A percentile compares a stretch with the other conserved stretches of the same genome.
Evolutionary conservation across 2,329 filamentous ascomycete genomes (phyloP).

Genomic region (Calonectria multiphialidica): DNA sequence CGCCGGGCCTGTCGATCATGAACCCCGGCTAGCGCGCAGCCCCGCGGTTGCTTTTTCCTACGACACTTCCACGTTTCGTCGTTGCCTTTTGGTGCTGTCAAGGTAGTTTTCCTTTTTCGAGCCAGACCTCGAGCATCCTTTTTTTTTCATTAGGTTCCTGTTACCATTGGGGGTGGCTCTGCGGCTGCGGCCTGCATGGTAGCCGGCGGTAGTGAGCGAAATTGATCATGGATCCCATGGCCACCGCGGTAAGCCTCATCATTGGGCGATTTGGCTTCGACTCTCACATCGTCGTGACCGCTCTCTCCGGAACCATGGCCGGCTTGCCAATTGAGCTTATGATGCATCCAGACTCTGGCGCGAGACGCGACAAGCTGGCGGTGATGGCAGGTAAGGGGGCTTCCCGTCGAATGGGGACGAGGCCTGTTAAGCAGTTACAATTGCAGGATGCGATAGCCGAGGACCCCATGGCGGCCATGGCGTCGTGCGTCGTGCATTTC

Average conservation of each 20-base stretch:
- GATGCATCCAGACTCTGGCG: background rate
- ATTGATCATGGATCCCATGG: slow-evolving; percentile 35
- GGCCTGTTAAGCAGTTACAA: background rate
- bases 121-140: background rate
- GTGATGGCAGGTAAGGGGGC: background rate
- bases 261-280: background rate
- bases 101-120: slow-evolving; percentile 23
- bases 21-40: slow-evolving; percentile 12
- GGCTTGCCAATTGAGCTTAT: slow-evolving; percentile 3
- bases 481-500: slow-evolving; percentile 10
- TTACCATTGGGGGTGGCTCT: slow-evolving; percentile 18
- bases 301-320: background rate
- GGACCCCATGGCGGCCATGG: slow-evolving; percentile 24
- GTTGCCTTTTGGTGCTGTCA: slow-evolving; percentile 5
- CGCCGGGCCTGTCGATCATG: slow-evolving; percentile 20
- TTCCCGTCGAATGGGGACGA: background rate
- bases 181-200: slow-evolving; percentile 37
- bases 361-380: background rate
- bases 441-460: slow-evolving; percentile 38
- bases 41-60: slow-evolving; percentile 22
- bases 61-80: slow-evolving; percentile 26
- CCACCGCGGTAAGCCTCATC: slow-evolving; percentile 17
- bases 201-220: slow-evolving; percentile 21
- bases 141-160: slow-evolving; percentile 1
- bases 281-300: slow-evolving; percentile 8